A percentile compares a stretch with the other conserved stretches of the same genome.
Conservation (phyloP, 2,329 filamentous ascomycete genomes). For the Aspergillus tamarii region DNA sequence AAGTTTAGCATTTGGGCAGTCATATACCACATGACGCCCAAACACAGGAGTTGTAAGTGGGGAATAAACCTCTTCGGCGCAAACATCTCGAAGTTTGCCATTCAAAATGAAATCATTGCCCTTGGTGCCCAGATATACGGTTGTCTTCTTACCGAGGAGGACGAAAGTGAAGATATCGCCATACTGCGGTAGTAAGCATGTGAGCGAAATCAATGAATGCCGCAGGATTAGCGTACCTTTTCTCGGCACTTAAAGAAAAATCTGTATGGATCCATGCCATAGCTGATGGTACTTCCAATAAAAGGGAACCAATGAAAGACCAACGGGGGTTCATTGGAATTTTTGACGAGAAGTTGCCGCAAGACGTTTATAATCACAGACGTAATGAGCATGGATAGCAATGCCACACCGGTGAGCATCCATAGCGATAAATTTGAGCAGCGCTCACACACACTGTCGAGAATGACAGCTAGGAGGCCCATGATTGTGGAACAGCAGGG, state of each 20-base stretch:
- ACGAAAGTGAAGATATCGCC: slow-evolving; percentile 90
- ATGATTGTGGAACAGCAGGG: slow-evolving; percentile 36
- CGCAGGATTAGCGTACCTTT: slow-evolving; percentile 61
- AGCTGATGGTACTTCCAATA: slow-evolving; percentile 87
- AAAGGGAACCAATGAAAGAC: slow-evolving; percentile 70
- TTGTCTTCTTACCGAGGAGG: slow-evolving; percentile 85
- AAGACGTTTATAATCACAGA: slow-evolving; percentile 77
- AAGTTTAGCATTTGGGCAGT: slow-evolving; percentile 86
- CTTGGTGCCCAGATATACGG: slow-evolving; percentile 77
- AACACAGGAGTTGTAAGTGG: slow-evolving; percentile 74
- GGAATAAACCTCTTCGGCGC: slow-evolving; percentile 87
- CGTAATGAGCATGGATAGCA: slow-evolving; percentile 54
- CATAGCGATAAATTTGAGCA: slow-evolving; percentile 52
- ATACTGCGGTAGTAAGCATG: slow-evolving; percentile 57
- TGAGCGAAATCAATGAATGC: not conserved
- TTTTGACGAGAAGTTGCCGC: slow-evolving; percentile 77
- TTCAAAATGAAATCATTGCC: slow-evolving; percentile 93
- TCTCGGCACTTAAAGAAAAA: slow-evolving; percentile 68
- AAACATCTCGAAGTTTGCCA: slow-evolving; percentile 85
- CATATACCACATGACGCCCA: slow-evolving; percentile 84
- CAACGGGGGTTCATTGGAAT: slow-evolving; percentile 73
- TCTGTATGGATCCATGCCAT: slow-evolving; percentile 80
- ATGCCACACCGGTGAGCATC: slow-evolving; percentile 48
- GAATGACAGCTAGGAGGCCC: slow-evolving; percentile 55
- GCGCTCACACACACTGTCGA: slow-evolving; percentile 49